phyloP scores from a whole-genome alignment of 1,284 basidiomycete species.

The Neotropicomus parvogracilis region DNA sequence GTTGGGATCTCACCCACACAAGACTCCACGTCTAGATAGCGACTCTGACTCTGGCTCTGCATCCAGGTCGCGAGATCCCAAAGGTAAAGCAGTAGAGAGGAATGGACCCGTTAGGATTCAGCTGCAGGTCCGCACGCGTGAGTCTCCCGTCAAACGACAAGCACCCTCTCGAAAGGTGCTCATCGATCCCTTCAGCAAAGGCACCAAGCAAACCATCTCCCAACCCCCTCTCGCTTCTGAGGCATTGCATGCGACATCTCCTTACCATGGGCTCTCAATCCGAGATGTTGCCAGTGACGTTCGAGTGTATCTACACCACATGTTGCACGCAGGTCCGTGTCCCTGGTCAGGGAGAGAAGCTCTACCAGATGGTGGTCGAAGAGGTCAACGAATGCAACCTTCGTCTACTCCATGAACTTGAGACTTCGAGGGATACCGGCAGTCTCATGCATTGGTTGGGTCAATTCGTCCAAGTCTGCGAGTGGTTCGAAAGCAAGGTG shows the following conservation, averaged over 20 bases:
- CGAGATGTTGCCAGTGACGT: conserved; percentile 42
- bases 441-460: conserved; percentile 45
- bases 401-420: conserved; percentile 39
- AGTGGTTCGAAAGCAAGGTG: conserved; percentile 61
- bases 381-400: conserved; percentile 52
- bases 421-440: conserved; percentile 22
- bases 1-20: conserved; percentile 57
- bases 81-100: conserved; percentile 26
- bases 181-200: conserved; percentile 12
- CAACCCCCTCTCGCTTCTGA: conserved; percentile 31
- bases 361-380: conserved; percentile 50
- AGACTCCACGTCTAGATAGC: conserved; percentile 58
- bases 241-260: conserved; percentile 42
- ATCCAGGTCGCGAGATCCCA: conserved; percentile 45
- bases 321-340: conserved; percentile 54
- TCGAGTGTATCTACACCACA: conserved; percentile 53
- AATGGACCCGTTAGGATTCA: conserved; percentile 42
- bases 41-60: conserved; percentile 63
- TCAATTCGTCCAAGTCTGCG: conserved; percentile 49
- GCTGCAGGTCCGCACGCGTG: conserved; percentile 43
- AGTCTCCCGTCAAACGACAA: conserved; percentile 9
- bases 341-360: conserved; percentile 47
- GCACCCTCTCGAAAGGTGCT: not conserved
- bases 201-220: conserved; percentile 8
- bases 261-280: conserved; percentile 36